These are phyloP conservation scores for Phlegmacium glaucopus DNA, from an alignment of 768 basidiomycete species.

Conservation along the genomic window DNA sequence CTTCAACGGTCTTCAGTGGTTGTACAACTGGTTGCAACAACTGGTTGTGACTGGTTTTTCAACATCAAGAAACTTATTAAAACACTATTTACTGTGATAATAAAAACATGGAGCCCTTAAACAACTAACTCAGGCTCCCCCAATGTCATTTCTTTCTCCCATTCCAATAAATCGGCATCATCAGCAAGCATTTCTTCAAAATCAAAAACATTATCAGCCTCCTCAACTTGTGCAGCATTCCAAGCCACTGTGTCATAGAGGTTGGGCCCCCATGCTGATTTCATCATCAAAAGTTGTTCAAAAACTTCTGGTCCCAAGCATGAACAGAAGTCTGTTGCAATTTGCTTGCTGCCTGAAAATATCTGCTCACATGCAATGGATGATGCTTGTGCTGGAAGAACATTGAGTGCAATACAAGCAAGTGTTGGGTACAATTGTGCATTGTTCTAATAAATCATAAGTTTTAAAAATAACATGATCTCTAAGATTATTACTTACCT, in stretches of 20 bases:
- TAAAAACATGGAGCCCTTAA: no score
- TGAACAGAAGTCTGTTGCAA: background rate
- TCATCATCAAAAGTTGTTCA: background rate
- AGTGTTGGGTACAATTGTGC: background rate
- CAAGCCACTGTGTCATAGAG: constrained; percentile 2
- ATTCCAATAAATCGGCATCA: background rate
- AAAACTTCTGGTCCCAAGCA: background rate
- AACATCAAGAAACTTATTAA: no score
- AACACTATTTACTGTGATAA: no score
- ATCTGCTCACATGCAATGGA: background rate
- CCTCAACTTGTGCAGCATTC: background rate
- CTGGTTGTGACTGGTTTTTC: no score
- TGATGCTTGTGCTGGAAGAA: background rate
- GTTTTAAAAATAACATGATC: background rate
- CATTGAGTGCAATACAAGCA: background rate
- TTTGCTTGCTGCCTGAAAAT: constrained; percentile 5
- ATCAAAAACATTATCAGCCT: background rate
- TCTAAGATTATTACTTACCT: background rate
- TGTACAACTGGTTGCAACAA: no score
- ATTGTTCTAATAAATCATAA: background rate
- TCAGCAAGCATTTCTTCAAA: background rate
- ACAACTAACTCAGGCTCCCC: no score
- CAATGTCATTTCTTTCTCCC: background rate
- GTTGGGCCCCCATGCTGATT: constrained; percentile 5
- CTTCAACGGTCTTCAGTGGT: no score